These are phyloP conservation scores for Colletotrichum aenigma DNA, from an alignment of 2,329 filamentous ascomycete genomes.

Conservation along the genomic window DNA sequence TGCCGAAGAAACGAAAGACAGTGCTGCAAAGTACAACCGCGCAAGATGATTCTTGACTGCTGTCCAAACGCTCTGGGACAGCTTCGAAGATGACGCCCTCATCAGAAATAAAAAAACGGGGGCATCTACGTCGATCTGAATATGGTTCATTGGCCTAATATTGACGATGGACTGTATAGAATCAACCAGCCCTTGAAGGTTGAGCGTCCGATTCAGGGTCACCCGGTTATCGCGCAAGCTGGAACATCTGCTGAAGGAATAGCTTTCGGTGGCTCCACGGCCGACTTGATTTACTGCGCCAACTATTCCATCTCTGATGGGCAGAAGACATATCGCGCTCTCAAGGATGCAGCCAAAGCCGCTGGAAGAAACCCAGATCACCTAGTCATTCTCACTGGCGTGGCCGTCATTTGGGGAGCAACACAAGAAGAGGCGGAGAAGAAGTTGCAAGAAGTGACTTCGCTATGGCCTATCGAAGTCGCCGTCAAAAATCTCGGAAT, in stretches of 20 bases:
- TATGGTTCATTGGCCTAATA: slow-evolving; percentile 1
- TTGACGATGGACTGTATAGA: slow-evolving; percentile 2
- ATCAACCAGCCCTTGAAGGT: slow-evolving; percentile 1
- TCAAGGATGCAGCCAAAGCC: not conserved
- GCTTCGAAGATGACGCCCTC: not conserved
- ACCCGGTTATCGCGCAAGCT: slow-evolving; percentile 11
- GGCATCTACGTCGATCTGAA: not conserved
- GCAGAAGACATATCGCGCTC: not conserved
- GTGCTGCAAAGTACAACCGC: not conserved
- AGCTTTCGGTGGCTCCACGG: not conserved
- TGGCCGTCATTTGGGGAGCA: not conserved
- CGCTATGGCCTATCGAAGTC: not conserved
- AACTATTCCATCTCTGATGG: slow-evolving; percentile 14
- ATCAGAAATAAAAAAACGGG: not conserved
- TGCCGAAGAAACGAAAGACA: not conserved
- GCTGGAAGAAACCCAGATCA: not conserved
- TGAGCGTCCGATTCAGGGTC: slow-evolving; percentile 4
- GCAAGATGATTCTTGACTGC: not conserved
- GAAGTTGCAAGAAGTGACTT: not conserved
- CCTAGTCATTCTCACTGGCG: not conserved
- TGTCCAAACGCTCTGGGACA: not conserved
- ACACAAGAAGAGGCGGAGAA: not conserved
- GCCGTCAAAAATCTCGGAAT: not conserved
- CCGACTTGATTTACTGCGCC: slow-evolving; percentile 15
- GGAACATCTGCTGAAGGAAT: not conserved